Evolutionary conservation across 2,329 filamentous ascomycete genomes (phyloP), one percentile per base, ranked within the genome.

Genomic region (Tolypocladium tropicale): DNA sequence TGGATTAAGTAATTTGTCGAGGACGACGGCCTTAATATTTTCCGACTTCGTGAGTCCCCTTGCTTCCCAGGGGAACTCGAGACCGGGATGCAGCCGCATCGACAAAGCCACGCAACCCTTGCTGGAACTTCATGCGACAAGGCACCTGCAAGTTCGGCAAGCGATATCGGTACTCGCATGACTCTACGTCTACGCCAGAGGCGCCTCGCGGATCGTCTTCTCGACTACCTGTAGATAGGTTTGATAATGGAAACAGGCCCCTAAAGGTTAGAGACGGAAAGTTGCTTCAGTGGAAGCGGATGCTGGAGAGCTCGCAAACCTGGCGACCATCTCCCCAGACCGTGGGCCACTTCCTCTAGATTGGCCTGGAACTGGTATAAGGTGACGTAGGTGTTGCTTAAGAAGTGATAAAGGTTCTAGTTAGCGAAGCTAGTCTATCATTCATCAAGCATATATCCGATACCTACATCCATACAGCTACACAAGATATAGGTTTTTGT

Each of bases 1-100:
- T 80, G 84, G 62, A 83, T 84, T 77, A 71, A 77, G 46, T 80
- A 84, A 61, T 84, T 83, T 61, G 72, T 76, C 49, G 68, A 73
- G 14, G 71, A 80, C 55, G 71, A 76, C 58, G 71, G 71, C 55
- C 72, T 83, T 53, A 84, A 84, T 63, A 74, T 79, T 37, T 83
- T 83, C 67, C 69, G 75, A 23, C 71, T 86, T 10, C 80, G 69
- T 68, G 58, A 68, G 70, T 60, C 25, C 23, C 3, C 46, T 2
- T 43, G 36, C 25, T 4, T 11, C 46, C n/a, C n/a, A n/a, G n/a
- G n/a, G n/a, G n/a, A n/a, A n/a, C 12, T 36, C 12, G 34, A 36
- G 34, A 16, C 34, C 34, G 34, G 12, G 34, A 18, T 4, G 12
- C 14, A 36, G 34, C 34, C 14, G 14, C 14, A 36, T 36, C 34